These are phyloP conservation scores for Digitaria exilis DNA, from an alignment of 202 grass and related monocot genomes.

Conservation along the genomic window DNA sequence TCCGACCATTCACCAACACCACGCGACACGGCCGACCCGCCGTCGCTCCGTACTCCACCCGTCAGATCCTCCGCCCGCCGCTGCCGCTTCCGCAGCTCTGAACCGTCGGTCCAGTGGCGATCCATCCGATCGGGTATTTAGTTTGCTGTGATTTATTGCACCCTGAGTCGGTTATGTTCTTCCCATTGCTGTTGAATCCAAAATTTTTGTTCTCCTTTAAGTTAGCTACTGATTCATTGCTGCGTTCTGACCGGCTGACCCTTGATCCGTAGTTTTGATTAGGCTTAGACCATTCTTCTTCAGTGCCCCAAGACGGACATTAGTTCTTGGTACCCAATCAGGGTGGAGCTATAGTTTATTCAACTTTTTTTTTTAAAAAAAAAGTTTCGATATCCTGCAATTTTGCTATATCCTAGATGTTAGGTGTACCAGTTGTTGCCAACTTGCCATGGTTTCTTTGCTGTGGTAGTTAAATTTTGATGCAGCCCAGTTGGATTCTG, in stretches of 20 bases:
- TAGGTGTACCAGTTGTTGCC: not conserved
- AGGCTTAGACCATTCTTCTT: not conserved
- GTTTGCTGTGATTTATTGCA: not conserved
- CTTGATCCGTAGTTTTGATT: not conserved
- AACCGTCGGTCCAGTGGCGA: not conserved
- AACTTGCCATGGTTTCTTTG: not conserved
- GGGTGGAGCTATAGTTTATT: not conserved
- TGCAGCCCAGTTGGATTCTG: not conserved
- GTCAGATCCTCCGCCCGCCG: not conserved
- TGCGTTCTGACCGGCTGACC: not conserved
- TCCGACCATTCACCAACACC: too few relatives aligned
- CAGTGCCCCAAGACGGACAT: not conserved
- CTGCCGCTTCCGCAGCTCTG: not conserved
- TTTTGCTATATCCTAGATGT: not conserved
- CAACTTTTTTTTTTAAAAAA: not conserved
- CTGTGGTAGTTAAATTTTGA: not conserved
- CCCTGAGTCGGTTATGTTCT: not conserved
- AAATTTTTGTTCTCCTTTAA: not conserved
- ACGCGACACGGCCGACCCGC: not conserved
- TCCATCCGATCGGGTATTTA: too few relatives aligned
- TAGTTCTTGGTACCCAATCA: not conserved
- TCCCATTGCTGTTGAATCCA: not conserved
- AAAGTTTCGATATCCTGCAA: too few relatives aligned
- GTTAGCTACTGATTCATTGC: not conserved
- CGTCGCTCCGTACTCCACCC: not conserved